A percentile compares a stretch with the other conserved stretches of the same genome.
Evolutionary conservation across 1,139 yeast genomes (phyloP).

Genomic region (Meyerozyma carpophila): DNA sequence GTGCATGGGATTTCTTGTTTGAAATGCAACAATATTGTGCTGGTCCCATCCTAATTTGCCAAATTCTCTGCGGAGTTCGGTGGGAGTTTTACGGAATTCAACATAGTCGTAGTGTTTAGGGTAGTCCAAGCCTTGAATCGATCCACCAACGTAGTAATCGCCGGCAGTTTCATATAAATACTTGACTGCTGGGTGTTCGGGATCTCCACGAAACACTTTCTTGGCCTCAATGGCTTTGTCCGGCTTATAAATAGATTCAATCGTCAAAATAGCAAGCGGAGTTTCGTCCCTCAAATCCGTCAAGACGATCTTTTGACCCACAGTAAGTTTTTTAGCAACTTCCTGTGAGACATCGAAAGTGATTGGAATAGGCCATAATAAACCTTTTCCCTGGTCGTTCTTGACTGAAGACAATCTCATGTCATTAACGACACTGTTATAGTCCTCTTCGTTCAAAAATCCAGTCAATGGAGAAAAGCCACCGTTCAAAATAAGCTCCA

Average conservation of each 20-base stretch:
- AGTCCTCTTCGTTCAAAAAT: slow-evolving; percentile 76
- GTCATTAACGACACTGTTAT: slow-evolving; percentile 70
- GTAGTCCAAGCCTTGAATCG: slow-evolving; percentile 72
- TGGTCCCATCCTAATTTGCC: slow-evolving; percentile 67
- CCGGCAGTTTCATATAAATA: slow-evolving; percentile 73
- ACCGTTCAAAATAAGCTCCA: slow-evolving; percentile 87
- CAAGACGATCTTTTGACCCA: slow-evolving; percentile 65
- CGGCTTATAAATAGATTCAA: slow-evolving; percentile 77
- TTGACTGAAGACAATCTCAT: slow-evolving; percentile 58
- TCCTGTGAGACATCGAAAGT: slow-evolving; percentile 69
- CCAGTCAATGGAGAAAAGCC: slow-evolving; percentile 94
- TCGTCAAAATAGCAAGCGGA: slow-evolving; percentile 74
- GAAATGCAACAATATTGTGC: slow-evolving; percentile 89
- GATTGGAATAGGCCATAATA: slow-evolving; percentile 91
- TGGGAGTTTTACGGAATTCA: slow-evolving; percentile 83
- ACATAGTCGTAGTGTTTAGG: slow-evolving; percentile 91
- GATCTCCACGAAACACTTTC: slow-evolving; percentile 91
- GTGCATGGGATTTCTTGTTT: slow-evolving; percentile 98
- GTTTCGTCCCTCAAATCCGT: slow-evolving; percentile 80
- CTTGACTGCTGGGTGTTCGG: slow-evolving; percentile 89
- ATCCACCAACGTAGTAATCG: slow-evolving; percentile 85
- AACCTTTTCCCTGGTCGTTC: slow-evolving; percentile 45
- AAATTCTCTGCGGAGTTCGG: slow-evolving; percentile 84
- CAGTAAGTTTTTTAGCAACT: slow-evolving; percentile 42
- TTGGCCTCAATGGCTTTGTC: slow-evolving; percentile 75